Conservation (phyloP, 805 yeast genomes). For the Saccharomycopsis amapae region DNA sequence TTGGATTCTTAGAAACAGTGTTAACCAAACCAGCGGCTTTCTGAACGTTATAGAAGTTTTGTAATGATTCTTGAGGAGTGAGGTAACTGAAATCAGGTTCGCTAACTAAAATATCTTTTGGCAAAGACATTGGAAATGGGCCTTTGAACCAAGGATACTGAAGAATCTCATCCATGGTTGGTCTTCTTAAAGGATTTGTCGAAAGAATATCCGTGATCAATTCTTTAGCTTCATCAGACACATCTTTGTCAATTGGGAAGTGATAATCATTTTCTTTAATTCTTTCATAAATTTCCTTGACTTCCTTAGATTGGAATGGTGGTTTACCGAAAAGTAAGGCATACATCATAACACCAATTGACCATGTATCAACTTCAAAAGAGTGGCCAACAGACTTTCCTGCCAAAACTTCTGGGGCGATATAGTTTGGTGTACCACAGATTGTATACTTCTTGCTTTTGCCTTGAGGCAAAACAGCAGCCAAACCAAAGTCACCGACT, state of each 20-base stretch:
- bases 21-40: conserved; percentile 51
- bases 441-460: conserved; percentile 82
- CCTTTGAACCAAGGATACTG: conserved; percentile 85
- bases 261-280: conserved; percentile 74
- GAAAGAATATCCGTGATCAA: conserved; percentile 69
- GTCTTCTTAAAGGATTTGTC: conserved; percentile 75
- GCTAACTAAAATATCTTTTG: conserved; percentile 53
- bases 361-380: conserved; percentile 95
- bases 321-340: conserved; percentile 93
- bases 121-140: conserved; percentile 67
- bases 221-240: conserved; percentile 64
- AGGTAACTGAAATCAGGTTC: conserved; percentile 54
- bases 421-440: conserved; percentile 98
- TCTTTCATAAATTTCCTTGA: conserved; percentile 84
- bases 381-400: conserved; percentile 87
- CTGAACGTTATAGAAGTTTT: conserved; percentile 62
- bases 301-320: conserved; percentile 96
- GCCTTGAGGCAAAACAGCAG: conserved; percentile 76
- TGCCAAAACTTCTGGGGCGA: conserved; percentile 94
- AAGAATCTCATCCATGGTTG: conserved; percentile 69
- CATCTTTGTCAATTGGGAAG: conserved; percentile 64
- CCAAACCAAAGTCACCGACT: conserved; percentile 96
- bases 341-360: conserved; percentile 92
- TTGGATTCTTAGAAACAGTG: conserved; percentile 44
- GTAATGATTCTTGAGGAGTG: conserved; percentile 52